A percentile compares a stretch with the other conserved stretches of the same genome.
These are phyloP conservation scores for Hypoxylon fuscum DNA, from an alignment of 495 filamentous ascomycete species.

Conservation along the genomic window DNA sequence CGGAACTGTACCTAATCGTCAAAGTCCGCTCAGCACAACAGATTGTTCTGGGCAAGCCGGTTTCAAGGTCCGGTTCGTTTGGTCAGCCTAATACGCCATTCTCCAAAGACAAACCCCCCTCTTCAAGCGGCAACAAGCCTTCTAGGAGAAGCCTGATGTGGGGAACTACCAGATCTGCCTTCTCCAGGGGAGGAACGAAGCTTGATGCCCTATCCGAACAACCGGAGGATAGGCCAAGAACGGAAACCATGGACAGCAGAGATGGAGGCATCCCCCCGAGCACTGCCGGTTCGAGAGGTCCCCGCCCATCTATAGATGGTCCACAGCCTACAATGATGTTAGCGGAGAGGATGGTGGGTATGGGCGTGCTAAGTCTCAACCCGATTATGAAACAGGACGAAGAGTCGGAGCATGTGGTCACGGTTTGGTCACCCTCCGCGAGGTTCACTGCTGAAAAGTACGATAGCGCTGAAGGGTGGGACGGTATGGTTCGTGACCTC, in stretches of 20 bases:
- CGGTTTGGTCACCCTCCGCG: constrained; percentile 75
- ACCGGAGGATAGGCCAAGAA: constrained; percentile 49
- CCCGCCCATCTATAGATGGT: constrained; percentile 56
- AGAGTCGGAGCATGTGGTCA: constrained; percentile 79
- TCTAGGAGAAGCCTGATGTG: constrained; percentile 89
- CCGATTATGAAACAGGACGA: constrained; percentile 77
- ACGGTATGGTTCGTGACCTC: constrained; percentile 76
- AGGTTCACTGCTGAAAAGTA: constrained; percentile 56
- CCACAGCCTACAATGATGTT: constrained; percentile 48
- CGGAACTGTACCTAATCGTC: constrained; percentile 83
- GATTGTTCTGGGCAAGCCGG: constrained; percentile 56
- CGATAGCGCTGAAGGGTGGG: constrained; percentile 74
- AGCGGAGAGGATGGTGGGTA: constrained; percentile 73
- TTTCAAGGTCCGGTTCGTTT: constrained; percentile 55
- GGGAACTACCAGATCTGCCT: constrained; percentile 62
- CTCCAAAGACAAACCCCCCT: constrained; percentile 54
- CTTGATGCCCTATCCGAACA: constrained; percentile 61
- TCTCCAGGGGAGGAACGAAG: constrained; percentile 56
- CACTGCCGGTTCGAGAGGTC: constrained; percentile 61
- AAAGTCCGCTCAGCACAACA: constrained; percentile 74
- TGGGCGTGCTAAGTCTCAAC: constrained; percentile 84
- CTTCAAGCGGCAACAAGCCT: constrained; percentile 58
- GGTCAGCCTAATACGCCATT: constrained; percentile 47
- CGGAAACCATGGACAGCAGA: constrained; percentile 48
- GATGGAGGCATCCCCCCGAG: constrained; percentile 61